Conservation (phyloP, 176 grass and related monocot genomes). For the Neostapfia colusana region DNA sequence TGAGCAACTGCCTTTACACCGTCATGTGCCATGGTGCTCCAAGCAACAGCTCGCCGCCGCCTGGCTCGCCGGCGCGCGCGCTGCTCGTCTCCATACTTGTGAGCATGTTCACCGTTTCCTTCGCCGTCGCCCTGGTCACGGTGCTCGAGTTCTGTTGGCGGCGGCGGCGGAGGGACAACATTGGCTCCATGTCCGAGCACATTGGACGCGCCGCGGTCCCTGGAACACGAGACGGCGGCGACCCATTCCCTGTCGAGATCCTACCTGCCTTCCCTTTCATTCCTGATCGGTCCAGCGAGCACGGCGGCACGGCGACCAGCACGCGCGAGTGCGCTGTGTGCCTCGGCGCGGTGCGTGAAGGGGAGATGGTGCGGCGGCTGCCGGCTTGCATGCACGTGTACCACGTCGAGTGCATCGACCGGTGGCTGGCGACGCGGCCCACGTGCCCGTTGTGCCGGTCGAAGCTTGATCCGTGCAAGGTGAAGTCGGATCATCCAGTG, state of each 20-base stretch:
- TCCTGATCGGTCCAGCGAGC: neutral
- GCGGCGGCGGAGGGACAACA: neutral
- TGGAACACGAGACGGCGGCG: neutral
- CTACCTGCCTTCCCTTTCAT: constrained; percentile 5
- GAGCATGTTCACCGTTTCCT: neutral
- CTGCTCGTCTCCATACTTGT: neutral
- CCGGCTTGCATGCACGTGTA: constrained; percentile 33
- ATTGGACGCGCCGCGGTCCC: neutral
- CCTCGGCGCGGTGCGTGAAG: constrained; percentile 26
- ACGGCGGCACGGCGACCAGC: neutral
- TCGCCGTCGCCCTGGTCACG: neutral
- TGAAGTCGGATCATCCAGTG: neutral
- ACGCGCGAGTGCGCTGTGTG: constrained; percentile 29
- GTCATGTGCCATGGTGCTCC: neutral
- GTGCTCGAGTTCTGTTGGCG: neutral
- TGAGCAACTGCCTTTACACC: no score
- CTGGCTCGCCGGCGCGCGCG: neutral
- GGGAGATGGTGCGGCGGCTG: constrained; percentile 44
- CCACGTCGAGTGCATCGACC: constrained; percentile 46
- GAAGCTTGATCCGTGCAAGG: neutral
- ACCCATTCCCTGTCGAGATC: neutral
- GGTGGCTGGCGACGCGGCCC: constrained; percentile 27
- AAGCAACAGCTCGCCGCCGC: neutral
- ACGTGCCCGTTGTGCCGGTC: constrained; percentile 42
- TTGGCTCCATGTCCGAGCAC: neutral